Evolutionary conservation across 768 basidiomycete genomes (phyloP).

Genomic region (Amylocystis lapponica): DNA sequence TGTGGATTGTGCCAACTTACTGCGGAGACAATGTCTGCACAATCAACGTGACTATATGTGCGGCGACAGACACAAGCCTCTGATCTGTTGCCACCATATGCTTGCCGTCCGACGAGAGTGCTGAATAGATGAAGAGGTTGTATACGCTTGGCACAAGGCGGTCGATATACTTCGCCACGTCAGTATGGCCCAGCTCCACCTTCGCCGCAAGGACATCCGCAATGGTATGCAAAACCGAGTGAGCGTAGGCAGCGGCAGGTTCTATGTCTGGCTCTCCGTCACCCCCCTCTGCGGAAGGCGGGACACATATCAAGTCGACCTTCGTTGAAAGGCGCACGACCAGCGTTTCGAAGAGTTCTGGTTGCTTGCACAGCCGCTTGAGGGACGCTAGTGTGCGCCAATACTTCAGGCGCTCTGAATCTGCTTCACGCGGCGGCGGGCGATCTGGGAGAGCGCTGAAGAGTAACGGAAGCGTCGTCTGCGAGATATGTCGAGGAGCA

Average conservation of each 20-base stretch:
- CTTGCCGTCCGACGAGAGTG: conserved; percentile 20
- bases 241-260: conserved; percentile 74
- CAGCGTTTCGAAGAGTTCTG: conserved; percentile 79
- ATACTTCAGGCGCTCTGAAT: conserved; percentile 51
- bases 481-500: conserved; percentile 61
- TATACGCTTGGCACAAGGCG: conserved; percentile 67
- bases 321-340: conserved; percentile 73
- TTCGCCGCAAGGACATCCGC: conserved; percentile 54
- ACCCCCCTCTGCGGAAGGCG: conserved; percentile 18
- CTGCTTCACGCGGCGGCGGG: conserved; percentile 51
- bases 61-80: conserved; percentile 56
- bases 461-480: conserved; percentile 75
- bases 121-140: conserved; percentile 49
- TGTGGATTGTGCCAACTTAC: conserved; percentile 43
- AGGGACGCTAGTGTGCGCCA: conserved; percentile 68
- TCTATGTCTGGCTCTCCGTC: conserved; percentile 39
- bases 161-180: conserved; percentile 79
- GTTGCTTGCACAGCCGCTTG: conserved; percentile 63
- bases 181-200: conserved; percentile 42
- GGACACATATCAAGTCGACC: conserved; percentile 60
- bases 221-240: conserved; percentile 73
- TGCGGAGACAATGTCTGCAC: conserved; percentile 53
- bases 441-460: conserved; percentile 69
- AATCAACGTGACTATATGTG: conserved; percentile 61
- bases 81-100: conserved; percentile 34